Evolutionary conservation across 192 early-diverging fungal species (phyloP).

Genomic region (Backusella tarrabulga): DNA sequence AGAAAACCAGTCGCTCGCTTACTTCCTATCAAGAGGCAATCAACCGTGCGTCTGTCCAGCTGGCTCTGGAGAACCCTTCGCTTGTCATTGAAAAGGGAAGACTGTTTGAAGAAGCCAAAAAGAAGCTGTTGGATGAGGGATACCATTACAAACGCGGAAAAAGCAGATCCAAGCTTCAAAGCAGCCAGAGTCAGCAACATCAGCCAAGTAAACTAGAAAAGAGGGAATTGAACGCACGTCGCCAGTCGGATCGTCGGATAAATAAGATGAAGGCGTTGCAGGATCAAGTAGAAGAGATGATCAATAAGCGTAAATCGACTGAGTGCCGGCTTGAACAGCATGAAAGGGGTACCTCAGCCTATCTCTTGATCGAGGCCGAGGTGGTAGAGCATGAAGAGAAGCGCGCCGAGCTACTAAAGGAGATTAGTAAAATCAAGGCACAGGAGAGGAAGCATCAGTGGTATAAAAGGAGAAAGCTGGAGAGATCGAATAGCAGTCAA

Average conservation of each 20-base stretch:
- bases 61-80: slow-evolving; percentile 46
- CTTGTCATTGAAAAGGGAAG: slow-evolving; percentile 44
- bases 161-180: slow-evolving; percentile 50
- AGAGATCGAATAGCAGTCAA: slow-evolving; percentile 16
- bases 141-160: slow-evolving; percentile 57
- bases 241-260: slow-evolving; percentile 34
- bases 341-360: background rate
- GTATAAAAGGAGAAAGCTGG: slow-evolving; percentile 52
- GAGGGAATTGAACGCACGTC: slow-evolving; percentile 4
- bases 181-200: slow-evolving; percentile 3
- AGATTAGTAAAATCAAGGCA: slow-evolving; percentile 35
- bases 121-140: slow-evolving; percentile 45
- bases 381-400: slow-evolving; percentile 35
- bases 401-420: background rate
- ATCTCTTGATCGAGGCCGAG: slow-evolving; percentile 9
- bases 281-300: slow-evolving; percentile 35
- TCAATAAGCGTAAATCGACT: slow-evolving; percentile 14
- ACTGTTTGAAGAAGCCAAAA: slow-evolving; percentile 50
- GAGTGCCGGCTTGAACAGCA: background rate
- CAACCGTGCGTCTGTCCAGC: slow-evolving; percentile 45
- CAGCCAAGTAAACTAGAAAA: slow-evolving; percentile 21
- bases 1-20: slow-evolving; percentile 45
- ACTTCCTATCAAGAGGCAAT: slow-evolving; percentile 55
- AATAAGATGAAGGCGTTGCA: slow-evolving; percentile 35
- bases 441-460: slow-evolving; percentile 62